These are phyloP conservation scores for Trichomonascaceae sp. DNA, from an alignment of 1,139 yeast species.

Conservation along the genomic window DNA sequence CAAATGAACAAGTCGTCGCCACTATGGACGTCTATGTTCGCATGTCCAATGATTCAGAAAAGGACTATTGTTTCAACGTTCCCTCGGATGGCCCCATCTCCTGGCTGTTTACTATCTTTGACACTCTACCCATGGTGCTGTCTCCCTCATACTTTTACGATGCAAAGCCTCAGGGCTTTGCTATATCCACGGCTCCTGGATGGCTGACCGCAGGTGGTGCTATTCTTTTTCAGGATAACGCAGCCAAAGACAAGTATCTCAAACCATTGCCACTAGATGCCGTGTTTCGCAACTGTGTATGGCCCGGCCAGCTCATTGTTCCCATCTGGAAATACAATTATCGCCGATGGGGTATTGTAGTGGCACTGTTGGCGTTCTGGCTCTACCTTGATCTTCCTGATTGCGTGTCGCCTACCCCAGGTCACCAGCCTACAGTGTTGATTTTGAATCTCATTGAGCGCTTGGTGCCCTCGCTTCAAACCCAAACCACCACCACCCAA, in stretches of 20 bases:
- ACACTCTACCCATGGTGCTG: slow-evolving; percentile 55
- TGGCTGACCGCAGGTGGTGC: slow-evolving; percentile 75
- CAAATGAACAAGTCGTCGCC: no score
- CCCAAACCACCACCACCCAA: slow-evolving; percentile 10
- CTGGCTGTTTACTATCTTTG: slow-evolving; percentile 49
- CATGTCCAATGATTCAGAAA: slow-evolving; percentile 70
- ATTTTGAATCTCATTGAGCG: slow-evolving; percentile 26
- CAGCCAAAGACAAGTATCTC: slow-evolving; percentile 35
- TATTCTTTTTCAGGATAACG: slow-evolving; percentile 50
- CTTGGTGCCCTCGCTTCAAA: slow-evolving; percentile 15
- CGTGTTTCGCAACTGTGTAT: slow-evolving; percentile 38
- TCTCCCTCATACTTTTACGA: slow-evolving; percentile 70
- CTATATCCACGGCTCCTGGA: slow-evolving; percentile 69
- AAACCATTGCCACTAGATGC: slow-evolving; percentile 28
- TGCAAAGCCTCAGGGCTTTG: slow-evolving; percentile 49
- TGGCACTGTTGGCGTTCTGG: slow-evolving; percentile 49
- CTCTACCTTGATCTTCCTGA: slow-evolving; percentile 90
- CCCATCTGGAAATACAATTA: slow-evolving; percentile 64
- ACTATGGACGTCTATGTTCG: slow-evolving; percentile 62
- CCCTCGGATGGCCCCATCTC: slow-evolving; percentile 38
- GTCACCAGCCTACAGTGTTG: slow-evolving; percentile 66
- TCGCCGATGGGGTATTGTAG: slow-evolving; percentile 34
- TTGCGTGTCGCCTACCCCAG: slow-evolving; percentile 81
- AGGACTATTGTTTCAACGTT: slow-evolving; percentile 81
- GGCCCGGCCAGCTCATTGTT: slow-evolving; percentile 85